phyloP scores from a whole-genome alignment of 2,329 filamentous ascomycete genomes.

The Cytospora schulzeri region DNA sequence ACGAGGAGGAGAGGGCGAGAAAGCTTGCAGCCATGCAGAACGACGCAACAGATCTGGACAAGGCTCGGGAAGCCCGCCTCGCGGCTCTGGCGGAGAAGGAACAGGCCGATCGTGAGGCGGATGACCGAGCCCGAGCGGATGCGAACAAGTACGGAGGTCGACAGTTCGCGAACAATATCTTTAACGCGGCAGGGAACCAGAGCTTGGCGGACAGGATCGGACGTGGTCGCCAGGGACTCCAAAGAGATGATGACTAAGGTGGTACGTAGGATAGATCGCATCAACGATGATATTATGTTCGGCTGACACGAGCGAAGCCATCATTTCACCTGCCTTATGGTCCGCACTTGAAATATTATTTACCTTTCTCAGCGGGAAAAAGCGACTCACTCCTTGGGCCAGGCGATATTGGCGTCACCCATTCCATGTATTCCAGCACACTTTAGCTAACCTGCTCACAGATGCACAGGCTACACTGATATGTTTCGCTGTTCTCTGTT shows the following conservation, averaged over 20 bases:
- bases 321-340: background rate
- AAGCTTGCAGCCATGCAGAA: slow-evolving; percentile 75
- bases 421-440: background rate
- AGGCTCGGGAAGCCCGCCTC: slow-evolving; percentile 69
- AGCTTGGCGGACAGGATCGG: slow-evolving; percentile 56
- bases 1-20: slow-evolving; percentile 61
- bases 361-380: background rate
- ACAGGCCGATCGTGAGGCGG: slow-evolving; percentile 63
- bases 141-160: slow-evolving; percentile 64
- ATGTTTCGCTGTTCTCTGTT: too few relatives aligned
- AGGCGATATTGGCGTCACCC: background rate
- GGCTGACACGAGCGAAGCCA: slow-evolving; percentile 7
- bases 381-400: background rate
- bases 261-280: slow-evolving; percentile 5
- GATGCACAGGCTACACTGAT: background rate
- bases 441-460: background rate
- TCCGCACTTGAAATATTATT: background rate
- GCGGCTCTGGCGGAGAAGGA: slow-evolving; percentile 68
- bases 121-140: slow-evolving; percentile 63
- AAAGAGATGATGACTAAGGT: slow-evolving; percentile 48
- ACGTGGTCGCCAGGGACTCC: slow-evolving; percentile 47
- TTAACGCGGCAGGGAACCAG: slow-evolving; percentile 58
- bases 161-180: slow-evolving; percentile 65
- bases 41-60: slow-evolving; percentile 69
- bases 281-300: background rate